A percentile compares a stretch with the other conserved stretches of the same genome.
phyloP scores from a whole-genome alignment of 2,329 filamentous ascomycete species.

The Tolypocladium tundrense region DNA sequence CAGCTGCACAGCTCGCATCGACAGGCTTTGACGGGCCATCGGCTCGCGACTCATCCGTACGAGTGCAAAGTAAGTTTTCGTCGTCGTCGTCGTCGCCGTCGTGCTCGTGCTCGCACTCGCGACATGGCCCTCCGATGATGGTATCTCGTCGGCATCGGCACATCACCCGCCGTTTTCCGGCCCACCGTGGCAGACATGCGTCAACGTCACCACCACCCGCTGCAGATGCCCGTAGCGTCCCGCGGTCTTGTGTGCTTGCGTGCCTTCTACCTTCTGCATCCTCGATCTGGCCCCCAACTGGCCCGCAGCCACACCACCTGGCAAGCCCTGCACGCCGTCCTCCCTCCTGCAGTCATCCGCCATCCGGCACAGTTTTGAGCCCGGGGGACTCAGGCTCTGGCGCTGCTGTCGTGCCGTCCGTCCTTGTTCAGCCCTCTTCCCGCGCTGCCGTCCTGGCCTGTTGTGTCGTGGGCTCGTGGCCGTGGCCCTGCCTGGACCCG shows the following conservation, averaged over 20 bases:
- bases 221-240: neutral
- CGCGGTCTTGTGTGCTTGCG: neutral
- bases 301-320: neutral
- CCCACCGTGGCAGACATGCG: neutral
- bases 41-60: neutral
- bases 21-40: neutral
- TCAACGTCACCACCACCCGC: neutral
- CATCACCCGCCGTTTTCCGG: neutral
- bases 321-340: neutral
- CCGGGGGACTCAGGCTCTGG: neutral
- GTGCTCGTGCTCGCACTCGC: neutral
- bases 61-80: neutral
- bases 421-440: neutral
- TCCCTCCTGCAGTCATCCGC: conserved; percentile 1
- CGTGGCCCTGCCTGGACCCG: neutral
- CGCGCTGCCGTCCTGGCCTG: neutral
- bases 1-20: neutral
- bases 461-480: neutral
- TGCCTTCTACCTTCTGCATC: neutral
- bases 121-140: neutral
- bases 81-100: too few relatives aligned
- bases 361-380: conserved; percentile 3
- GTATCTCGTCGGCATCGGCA: neutral
- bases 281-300: neutral
- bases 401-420: neutral